Evolutionary conservation across 192 early-diverging fungal species (phyloP).

Genomic region (Dispira parvispora): DNA sequence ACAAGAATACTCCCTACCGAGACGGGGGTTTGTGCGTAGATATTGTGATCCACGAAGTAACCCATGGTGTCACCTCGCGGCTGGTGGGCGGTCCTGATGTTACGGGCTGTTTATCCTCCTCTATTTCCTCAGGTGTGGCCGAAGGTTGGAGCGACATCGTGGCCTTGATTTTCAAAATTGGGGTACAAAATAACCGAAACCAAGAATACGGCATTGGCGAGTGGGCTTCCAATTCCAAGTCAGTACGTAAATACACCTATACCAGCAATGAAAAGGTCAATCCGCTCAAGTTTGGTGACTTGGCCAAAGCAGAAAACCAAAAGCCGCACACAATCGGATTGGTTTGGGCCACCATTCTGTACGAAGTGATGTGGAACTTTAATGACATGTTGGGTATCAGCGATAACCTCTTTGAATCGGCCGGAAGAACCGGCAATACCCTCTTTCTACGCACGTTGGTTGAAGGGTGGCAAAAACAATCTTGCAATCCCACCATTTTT

Average conservation of each 20-base stretch:
- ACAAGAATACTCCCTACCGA: constrained; percentile 27
- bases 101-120: constrained; percentile 32
- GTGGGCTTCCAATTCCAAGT: constrained; percentile 18
- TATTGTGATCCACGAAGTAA: constrained; percentile 41
- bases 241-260: constrained; percentile 9
- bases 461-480: constrained; percentile 55
- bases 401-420: constrained; percentile 9
- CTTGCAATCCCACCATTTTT: constrained; percentile 53
- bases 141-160: constrained; percentile 46
- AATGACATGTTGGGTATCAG: constrained; percentile 14
- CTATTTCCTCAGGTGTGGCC: constrained; percentile 40
- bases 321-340: constrained; percentile 28
- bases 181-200: constrained; percentile 18
- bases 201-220: constrained; percentile 23
- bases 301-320: constrained; percentile 15
- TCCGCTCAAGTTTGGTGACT: constrained; percentile 13
- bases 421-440: constrained; percentile 42
- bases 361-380: constrained; percentile 33
- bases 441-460: constrained; percentile 49
- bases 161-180: constrained; percentile 20
- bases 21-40: constrained; percentile 37
- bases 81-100: constrained; percentile 44
- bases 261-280: background rate
- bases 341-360: constrained; percentile 28
- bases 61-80: constrained; percentile 43